Evolutionary conservation across 106 monocot genomes (phyloP).

Genomic region (Gastrodia elata): DNA sequence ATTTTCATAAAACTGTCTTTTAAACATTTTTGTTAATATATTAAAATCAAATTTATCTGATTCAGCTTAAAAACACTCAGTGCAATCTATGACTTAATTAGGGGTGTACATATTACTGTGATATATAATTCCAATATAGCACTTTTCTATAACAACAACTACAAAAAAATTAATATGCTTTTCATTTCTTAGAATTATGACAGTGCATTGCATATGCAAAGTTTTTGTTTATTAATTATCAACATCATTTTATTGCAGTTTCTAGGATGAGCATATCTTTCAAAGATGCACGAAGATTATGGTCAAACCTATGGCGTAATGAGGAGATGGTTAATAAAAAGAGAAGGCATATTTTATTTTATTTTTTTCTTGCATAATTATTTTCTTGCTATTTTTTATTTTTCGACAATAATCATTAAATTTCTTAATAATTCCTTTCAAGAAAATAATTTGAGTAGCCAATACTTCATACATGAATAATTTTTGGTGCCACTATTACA

Average conservation of each 20-base stretch:
- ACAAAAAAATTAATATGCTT: not conserved
- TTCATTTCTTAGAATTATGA: not conserved
- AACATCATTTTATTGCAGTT: not conserved
- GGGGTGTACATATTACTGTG: not conserved
- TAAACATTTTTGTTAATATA: too few species aligned
- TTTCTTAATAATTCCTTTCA: too few species aligned
- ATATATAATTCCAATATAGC: not conserved
- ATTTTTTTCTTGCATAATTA: not conserved
- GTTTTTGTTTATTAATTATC: not conserved
- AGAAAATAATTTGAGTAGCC: too few species aligned
- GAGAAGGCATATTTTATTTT: not conserved
- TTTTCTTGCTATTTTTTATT: not conserved
- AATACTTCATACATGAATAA: too few species aligned
- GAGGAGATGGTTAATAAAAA: not conserved
- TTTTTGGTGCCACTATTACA: not conserved
- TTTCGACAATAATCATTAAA: not conserved
- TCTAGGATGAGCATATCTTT: constrained; percentile 7
- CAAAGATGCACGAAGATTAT: constrained; percentile 1
- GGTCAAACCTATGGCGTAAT: not conserved
- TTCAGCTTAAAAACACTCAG: too few species aligned
- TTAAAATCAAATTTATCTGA: too few species aligned
- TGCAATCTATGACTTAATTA: too few species aligned
- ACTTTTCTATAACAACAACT: not conserved
- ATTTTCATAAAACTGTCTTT: too few species aligned
- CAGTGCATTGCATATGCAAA: not conserved